Conservation (phyloP, 345 rosid genomes). For the Syzygium aromaticum region DNA sequence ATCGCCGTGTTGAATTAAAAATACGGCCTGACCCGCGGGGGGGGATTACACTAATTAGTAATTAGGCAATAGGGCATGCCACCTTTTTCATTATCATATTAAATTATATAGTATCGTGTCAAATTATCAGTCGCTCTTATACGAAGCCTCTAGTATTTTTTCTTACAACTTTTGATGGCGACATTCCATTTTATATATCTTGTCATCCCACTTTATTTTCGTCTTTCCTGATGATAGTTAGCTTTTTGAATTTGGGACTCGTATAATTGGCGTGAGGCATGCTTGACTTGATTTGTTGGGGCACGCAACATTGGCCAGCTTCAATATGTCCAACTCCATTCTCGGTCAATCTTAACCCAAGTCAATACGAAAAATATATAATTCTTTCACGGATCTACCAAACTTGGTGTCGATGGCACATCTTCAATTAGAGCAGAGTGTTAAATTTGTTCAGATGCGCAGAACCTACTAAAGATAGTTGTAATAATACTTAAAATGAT, state of each 20-base stretch:
- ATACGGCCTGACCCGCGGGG: not conserved
- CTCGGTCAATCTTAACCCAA: not conserved
- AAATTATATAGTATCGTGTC: not conserved
- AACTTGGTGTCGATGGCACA: not conserved
- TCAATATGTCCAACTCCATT: not conserved
- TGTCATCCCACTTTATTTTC: not conserved
- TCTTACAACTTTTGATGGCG: accelerated
- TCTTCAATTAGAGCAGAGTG: not conserved
- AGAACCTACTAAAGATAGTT: not conserved
- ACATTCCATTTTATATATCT: not conserved
- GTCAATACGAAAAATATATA: not conserved
- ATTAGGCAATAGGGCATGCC: not conserved
- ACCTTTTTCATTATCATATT: not conserved
- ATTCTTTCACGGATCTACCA: not conserved
- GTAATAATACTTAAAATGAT: not conserved
- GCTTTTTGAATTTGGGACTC: not conserved
- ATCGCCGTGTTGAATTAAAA: not conserved
- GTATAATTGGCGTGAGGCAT: not conserved
- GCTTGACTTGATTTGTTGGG: not conserved
- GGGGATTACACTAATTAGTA: not conserved
- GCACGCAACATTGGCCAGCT: not conserved
- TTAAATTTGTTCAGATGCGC: not conserved
- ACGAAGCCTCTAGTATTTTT: accelerated
- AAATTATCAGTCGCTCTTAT: no score
- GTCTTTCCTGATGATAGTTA: no score